phyloP scores from a whole-genome alignment of 179 eudicot genomes.

The Beta lomatogona region DNA sequence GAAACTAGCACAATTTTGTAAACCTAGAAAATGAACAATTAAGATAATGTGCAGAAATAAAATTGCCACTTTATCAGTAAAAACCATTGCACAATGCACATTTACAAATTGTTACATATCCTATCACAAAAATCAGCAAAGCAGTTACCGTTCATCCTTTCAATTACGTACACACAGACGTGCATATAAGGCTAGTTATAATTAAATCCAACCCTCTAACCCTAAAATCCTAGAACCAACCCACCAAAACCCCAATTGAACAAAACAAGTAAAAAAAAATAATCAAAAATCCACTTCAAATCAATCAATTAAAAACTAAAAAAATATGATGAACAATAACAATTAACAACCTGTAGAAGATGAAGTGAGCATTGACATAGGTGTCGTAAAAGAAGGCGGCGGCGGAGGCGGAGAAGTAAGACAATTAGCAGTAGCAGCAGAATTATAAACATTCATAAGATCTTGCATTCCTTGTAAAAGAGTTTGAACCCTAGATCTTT shows the following conservation, averaged over 20 bases:
- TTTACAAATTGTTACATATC: no score
- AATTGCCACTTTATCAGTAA: no score
- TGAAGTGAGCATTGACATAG: slow-evolving; percentile 17
- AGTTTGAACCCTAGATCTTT: slow-evolving; percentile 56
- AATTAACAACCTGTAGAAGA: slow-evolving; percentile 38
- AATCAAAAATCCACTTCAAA: slow-evolving; percentile 4
- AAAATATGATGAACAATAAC: not conserved
- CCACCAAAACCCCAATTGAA: not conserved
- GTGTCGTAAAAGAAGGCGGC: not conserved
- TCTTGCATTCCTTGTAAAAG: slow-evolving; percentile 77
- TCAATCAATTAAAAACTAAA: not conserved
- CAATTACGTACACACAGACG: no score
- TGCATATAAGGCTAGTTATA: no score
- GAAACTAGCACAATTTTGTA: not conserved
- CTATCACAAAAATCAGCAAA: no score
- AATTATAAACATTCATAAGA: slow-evolving; percentile 66
- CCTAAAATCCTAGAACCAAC: not conserved
- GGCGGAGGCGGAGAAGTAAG: slow-evolving; percentile 32
- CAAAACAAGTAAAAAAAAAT: no score
- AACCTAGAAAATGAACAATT: not conserved
- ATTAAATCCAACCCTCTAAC: not conserved
- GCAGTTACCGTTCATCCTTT: no score
- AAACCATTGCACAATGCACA: no score
- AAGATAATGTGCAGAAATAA: no score
- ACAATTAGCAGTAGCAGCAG: slow-evolving; percentile 22